Conservation (phyloP, 129 eudicot species). For the Flaveria linearis region DNA sequence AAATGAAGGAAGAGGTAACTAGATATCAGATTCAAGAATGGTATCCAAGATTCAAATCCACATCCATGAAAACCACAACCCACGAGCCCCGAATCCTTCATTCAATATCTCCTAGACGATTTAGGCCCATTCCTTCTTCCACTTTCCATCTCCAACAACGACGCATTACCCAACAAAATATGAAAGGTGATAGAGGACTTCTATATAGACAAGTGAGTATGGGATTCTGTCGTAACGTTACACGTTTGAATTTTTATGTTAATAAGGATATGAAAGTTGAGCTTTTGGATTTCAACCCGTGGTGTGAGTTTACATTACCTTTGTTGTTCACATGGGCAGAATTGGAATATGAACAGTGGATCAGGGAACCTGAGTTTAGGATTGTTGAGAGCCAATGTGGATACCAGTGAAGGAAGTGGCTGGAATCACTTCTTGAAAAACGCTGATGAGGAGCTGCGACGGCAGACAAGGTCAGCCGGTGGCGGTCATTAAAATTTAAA, state of each 20-base stretch:
- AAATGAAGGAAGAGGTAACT: conserved; percentile 70
- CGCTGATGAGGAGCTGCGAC: conserved; percentile 58
- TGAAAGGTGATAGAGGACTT: conserved; percentile 36
- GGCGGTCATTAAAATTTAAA: no score
- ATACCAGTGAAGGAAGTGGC: conserved; percentile 83
- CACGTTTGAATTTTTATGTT: conserved; percentile 80
- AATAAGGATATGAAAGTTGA: conserved; percentile 49
- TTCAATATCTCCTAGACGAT: conserved; percentile 71
- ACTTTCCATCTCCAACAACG: conserved; percentile 58
- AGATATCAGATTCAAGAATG: conserved; percentile 87
- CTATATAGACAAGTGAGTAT: conserved; percentile 42
- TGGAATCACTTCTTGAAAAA: conserved; percentile 85
- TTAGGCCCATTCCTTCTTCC: conserved; percentile 81
- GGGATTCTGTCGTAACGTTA: conserved; percentile 62
- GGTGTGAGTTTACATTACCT: conserved; percentile 68
- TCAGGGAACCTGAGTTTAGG: conserved; percentile 17
- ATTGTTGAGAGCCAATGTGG: conserved; percentile 30
- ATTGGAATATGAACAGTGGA: conserved; percentile 35
- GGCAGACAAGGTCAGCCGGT: no score
- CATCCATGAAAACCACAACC: conserved; percentile 61
- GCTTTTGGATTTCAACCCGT: conserved; percentile 77
- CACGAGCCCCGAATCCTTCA: conserved; percentile 82
- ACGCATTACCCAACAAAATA: conserved; percentile 76
- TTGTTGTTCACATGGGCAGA: conserved; percentile 76
- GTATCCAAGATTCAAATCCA: conserved; percentile 72